Conservation (phyloP, 2,329 filamentous ascomycete genomes). For the Arachnomyces sp. region DNA sequence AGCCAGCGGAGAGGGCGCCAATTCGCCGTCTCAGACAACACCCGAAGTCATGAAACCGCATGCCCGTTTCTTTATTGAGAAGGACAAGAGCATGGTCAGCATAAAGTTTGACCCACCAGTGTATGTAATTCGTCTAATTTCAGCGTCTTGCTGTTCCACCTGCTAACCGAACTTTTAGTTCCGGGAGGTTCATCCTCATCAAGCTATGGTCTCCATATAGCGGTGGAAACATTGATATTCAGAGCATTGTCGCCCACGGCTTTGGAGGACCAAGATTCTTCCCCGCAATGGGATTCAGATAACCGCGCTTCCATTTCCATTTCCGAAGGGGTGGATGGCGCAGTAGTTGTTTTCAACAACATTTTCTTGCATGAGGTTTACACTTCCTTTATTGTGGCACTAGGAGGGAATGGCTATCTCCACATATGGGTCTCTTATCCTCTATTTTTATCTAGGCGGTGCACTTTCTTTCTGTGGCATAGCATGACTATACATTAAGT, state of each 20-base stretch:
- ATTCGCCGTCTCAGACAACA: conserved; percentile 4
- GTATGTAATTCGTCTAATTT: conserved; percentile 21
- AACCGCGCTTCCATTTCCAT: conserved; percentile 16
- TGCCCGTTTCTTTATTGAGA: conserved; percentile 75
- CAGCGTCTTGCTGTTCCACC: conserved; percentile 1
- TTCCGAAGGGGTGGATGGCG: too few species aligned
- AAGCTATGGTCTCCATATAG: conserved; percentile 81
- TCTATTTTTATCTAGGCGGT: too few species aligned
- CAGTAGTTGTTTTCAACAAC: too few species aligned
- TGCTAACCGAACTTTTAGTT: conserved; percentile 33
- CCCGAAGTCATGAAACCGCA: conserved; percentile 58
- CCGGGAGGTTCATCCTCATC: conserved; percentile 72
- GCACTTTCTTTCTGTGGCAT: too few species aligned
- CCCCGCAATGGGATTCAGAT: conserved; percentile 57
- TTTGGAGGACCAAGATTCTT: conserved; percentile 82
- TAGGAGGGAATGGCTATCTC: too few species aligned
- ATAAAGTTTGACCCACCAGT: conserved; percentile 58
- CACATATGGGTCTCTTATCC: too few species aligned
- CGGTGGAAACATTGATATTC: conserved; percentile 77
- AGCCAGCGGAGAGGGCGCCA: conserved; percentile 1
- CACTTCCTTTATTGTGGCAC: too few species aligned
- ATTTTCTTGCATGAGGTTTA: too few species aligned
- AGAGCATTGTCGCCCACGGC: conserved; percentile 73
- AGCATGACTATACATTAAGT: too few species aligned
- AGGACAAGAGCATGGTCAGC: conserved; percentile 73